Percentiles rank a stretch among this genome's conserved stretches.
Evolutionary conservation across 2,329 filamentous ascomycete species (phyloP).

Genomic region (Epichloe gansuensis): DNA sequence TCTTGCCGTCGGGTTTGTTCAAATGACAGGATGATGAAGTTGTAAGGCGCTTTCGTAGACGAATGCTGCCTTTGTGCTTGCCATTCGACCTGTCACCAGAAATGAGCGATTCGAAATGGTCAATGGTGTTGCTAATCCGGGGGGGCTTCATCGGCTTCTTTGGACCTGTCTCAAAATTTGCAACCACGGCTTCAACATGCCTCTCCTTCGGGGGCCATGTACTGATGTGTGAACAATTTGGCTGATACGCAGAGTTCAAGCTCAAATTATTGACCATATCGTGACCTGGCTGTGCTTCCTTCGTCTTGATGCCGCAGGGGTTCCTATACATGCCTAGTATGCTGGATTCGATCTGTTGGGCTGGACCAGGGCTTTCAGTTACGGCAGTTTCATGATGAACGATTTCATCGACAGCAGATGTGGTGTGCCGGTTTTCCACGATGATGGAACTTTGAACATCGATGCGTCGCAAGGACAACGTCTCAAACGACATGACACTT

Average conservation of each 20-base stretch:
- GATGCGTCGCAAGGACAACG: background rate
- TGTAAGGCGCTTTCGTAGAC: background rate
- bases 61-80: background rate
- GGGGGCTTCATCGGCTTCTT: background rate
- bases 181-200: background rate
- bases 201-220: background rate
- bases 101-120: slow-evolving; percentile 6
- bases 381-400: background rate
- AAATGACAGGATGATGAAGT: slow-evolving; percentile 1
- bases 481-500: background rate
- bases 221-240: background rate
- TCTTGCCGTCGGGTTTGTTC: background rate
- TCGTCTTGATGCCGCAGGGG: background rate
- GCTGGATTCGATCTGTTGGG: background rate
- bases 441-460: background rate
- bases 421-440: background rate
- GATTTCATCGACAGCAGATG: background rate
- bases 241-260: background rate
- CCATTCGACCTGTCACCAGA: background rate
- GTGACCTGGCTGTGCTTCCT: background rate
- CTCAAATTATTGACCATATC: background rate
- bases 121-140: slow-evolving; percentile 5
- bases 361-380: background rate
- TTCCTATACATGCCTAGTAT: background rate
- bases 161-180: background rate